Evolutionary conservation across 2,329 filamentous ascomycete species (phyloP).

Genomic region (Bipolaris victoriae): DNA sequence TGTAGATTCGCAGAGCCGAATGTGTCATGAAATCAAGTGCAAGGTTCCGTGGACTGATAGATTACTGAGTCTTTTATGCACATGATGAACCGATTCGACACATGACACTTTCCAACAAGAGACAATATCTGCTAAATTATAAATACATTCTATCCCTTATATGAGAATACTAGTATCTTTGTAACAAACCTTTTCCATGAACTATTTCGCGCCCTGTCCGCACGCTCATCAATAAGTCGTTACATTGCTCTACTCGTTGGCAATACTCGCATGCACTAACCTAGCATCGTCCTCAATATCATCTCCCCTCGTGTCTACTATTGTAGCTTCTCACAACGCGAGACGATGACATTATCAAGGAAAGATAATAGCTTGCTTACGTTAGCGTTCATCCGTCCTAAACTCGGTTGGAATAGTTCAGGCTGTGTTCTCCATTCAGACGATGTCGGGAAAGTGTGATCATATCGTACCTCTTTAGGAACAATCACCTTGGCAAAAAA

Average conservation of each 20-base stretch:
- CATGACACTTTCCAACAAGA: not conserved
- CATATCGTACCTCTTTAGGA: too few species aligned
- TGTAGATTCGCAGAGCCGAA: not conserved
- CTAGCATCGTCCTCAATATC: conserved; percentile 48
- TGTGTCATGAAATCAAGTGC: not conserved
- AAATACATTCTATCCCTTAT: not conserved
- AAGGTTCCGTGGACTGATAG: too few species aligned
- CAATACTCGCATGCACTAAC: conserved; percentile 15
- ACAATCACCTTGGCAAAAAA: too few species aligned
- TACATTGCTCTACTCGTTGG: not conserved
- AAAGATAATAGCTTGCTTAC: too few species aligned
- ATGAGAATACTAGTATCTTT: not conserved
- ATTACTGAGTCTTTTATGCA: too few species aligned
- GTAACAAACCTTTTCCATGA: conserved; percentile 35
- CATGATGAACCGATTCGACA: too few species aligned
- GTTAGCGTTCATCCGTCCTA: too few species aligned
- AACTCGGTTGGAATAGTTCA: too few species aligned
- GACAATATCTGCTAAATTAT: not conserved
- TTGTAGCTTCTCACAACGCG: conserved; percentile 22
- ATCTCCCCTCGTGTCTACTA: conserved; percentile 27
- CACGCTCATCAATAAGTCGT: conserved; percentile 51
- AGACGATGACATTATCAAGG: too few species aligned
- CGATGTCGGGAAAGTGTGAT: too few species aligned
- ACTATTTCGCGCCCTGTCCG: conserved; percentile 54
- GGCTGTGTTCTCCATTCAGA: too few species aligned